Conservation (phyloP, 2,329 filamentous ascomycete genomes). For the Drechmeria coniospora region DNA sequence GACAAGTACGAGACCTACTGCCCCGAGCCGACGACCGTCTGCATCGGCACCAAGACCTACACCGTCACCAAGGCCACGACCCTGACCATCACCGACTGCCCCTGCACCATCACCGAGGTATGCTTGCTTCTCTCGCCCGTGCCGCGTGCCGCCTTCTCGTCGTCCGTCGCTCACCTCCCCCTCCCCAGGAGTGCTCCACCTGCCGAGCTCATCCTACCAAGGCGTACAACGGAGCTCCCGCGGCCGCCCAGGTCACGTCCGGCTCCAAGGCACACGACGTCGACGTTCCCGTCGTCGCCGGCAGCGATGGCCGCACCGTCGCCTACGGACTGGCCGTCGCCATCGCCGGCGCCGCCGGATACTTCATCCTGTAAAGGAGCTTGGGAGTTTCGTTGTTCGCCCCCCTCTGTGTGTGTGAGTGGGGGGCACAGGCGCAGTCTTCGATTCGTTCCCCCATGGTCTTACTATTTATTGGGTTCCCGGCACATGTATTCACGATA, state of each 20-base stretch:
- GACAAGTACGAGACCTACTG: conserved; percentile 24
- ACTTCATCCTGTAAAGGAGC: conserved; percentile 14
- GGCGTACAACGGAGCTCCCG: not conserved
- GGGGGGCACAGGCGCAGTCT: too few species aligned
- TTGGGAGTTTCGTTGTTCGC: not conserved
- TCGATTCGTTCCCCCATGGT: too few species aligned
- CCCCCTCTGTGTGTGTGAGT: too few species aligned
- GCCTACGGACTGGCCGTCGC: conserved; percentile 11
- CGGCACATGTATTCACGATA: too few species aligned
- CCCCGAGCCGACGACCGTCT: conserved; percentile 33
- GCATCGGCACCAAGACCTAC: conserved; percentile 34
- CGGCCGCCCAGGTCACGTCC: conserved; percentile 1
- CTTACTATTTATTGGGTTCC: too few species aligned
- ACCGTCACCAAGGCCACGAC: conserved; percentile 37
- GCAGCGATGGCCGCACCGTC: conserved; percentile 6
- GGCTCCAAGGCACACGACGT: conserved; percentile 1
- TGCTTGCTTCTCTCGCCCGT: not conserved
- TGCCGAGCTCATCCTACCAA: too few species aligned
- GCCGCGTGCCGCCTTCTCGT: conserved; percentile 7
- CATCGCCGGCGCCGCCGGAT: conserved; percentile 12
- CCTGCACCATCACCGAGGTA: conserved; percentile 28
- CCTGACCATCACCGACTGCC: conserved; percentile 39
- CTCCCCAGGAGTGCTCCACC: too few species aligned
- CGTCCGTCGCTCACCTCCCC: conserved; percentile 1
- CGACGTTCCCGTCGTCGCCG: conserved; percentile 7